Evolutionary conservation across 2,329 filamentous ascomycete genomes (phyloP).

Genomic region (Cladophialophora exuberans): DNA sequence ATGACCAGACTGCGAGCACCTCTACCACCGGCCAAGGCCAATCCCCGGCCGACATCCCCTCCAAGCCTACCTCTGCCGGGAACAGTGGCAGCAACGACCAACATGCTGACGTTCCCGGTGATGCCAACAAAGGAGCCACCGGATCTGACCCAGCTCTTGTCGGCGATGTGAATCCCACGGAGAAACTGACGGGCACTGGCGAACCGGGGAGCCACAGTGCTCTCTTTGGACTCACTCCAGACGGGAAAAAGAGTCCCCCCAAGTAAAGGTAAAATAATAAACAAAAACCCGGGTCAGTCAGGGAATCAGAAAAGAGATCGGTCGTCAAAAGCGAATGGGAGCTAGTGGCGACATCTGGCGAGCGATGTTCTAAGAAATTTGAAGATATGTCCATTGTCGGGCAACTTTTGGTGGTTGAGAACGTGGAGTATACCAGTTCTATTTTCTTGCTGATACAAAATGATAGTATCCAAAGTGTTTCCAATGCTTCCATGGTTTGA

Average conservation of each 20-base stretch:
- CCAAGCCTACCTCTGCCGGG: slow-evolving; percentile 8
- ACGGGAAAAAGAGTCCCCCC: slow-evolving; percentile 27
- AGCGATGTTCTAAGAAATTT: no score
- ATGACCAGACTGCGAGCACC: not conserved
- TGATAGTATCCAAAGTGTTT: no score
- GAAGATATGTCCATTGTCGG: no score
- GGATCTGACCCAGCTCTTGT: slow-evolving; percentile 29
- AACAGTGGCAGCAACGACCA: slow-evolving; percentile 9
- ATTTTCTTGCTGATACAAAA: no score
- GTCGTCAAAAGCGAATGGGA: no score
- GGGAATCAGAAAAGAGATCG: no score
- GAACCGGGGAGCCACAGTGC: slow-evolving; percentile 31
- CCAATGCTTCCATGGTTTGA: no score
- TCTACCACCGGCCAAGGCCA: not conserved
- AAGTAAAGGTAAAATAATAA: no score
- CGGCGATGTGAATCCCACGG: slow-evolving; percentile 17
- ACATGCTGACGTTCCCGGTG: not conserved
- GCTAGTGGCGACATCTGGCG: no score
- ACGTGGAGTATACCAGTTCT: no score
- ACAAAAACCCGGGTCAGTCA: no score
- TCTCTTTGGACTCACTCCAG: slow-evolving; percentile 32
- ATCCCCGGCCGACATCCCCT: not conserved
- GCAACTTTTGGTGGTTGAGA: no score
- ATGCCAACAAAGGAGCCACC: not conserved
- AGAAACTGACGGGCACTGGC: slow-evolving; percentile 27